Conservation (phyloP, 2,329 filamentous ascomycete genomes). For the Sporothrix luriei region DNA sequence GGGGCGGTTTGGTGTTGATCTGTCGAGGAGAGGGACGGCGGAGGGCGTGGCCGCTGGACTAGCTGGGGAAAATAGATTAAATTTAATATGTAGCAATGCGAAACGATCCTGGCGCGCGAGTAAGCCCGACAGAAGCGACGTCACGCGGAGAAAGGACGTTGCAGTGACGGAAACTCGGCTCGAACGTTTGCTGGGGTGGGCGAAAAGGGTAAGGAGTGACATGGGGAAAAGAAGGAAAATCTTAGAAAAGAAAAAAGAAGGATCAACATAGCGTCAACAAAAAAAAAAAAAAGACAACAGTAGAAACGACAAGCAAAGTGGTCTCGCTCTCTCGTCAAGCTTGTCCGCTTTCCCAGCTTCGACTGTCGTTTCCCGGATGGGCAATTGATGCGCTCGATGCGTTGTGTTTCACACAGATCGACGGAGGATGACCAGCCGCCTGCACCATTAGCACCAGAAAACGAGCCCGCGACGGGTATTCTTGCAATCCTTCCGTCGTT, state of each 20-base stretch:
- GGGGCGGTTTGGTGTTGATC: neutral
- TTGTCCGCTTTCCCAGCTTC: neutral
- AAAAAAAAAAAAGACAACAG: neutral
- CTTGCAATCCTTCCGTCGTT: neutral
- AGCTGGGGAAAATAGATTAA: constrained; percentile 20
- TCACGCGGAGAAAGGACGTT: neutral
- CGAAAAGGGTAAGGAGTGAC: neutral
- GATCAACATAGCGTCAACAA: neutral
- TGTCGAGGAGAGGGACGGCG: no score
- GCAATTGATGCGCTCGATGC: constrained; percentile 6
- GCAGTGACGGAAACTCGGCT: constrained; percentile 8
- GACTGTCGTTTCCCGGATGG: neutral
- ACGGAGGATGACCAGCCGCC: constrained; percentile 30
- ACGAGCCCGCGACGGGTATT: neutral
- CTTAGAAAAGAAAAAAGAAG: neutral
- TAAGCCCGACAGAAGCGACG: neutral
- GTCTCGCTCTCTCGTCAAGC: neutral
- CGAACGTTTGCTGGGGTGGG: neutral
- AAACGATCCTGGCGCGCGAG: neutral
- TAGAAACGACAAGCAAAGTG: neutral
- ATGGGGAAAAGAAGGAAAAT: neutral
- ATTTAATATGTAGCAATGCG: neutral
- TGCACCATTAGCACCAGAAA: neutral
- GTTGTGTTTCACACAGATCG: constrained; percentile 34
- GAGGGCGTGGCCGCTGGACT: constrained; percentile 24